phyloP scores from a whole-genome alignment of 2,329 filamentous ascomycete species.

The Monilinia vaccinii-corymbosi region DNA sequence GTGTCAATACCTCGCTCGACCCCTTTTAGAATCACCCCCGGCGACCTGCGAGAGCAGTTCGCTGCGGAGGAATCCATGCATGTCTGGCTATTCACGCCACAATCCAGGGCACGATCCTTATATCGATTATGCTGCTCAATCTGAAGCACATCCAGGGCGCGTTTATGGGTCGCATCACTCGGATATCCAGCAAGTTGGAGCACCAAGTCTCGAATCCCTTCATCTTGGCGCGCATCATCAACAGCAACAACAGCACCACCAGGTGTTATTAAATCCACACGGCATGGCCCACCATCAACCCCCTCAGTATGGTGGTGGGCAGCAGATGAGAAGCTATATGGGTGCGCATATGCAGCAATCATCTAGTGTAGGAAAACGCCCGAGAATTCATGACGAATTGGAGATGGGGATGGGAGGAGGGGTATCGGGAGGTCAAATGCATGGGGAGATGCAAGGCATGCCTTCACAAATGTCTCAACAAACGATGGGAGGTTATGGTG shows the following conservation, averaged over 20 bases:
- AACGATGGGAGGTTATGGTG: conserved; percentile 38
- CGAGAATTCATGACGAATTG: conserved; percentile 43
- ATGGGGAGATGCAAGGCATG: conserved; percentile 33
- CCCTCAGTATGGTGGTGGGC: conserved; percentile 39
- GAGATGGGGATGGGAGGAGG: conserved; percentile 38
- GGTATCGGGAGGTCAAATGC: conserved; percentile 35
- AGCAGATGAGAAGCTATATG: conserved; percentile 41
- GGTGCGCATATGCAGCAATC: conserved; percentile 27
- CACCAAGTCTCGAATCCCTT: conserved; percentile 26
- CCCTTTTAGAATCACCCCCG: conserved; percentile 41
- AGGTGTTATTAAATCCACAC: conserved; percentile 47
- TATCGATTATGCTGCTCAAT: conserved; percentile 64
- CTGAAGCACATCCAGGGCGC: conserved; percentile 53
- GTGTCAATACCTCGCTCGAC: conserved; percentile 28
- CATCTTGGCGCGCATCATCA: conserved; percentile 39
- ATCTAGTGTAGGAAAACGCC: conserved; percentile 37
- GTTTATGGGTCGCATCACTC: conserved; percentile 45
- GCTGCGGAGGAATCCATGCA: conserved; percentile 71
- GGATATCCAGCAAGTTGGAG: conserved; percentile 27
- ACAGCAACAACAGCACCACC: conserved; percentile 40
- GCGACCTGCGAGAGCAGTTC: conserved; percentile 65
- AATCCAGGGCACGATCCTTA: conserved; percentile 46
- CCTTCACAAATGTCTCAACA: conserved; percentile 49
- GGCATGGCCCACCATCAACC: conserved; percentile 44
- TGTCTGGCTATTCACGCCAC: conserved; percentile 52